Evolutionary conservation across 192 early-diverging fungal species (phyloP), one percentile per base, ranked within the genome.

Genomic region (Coemansia sp.): DNA sequence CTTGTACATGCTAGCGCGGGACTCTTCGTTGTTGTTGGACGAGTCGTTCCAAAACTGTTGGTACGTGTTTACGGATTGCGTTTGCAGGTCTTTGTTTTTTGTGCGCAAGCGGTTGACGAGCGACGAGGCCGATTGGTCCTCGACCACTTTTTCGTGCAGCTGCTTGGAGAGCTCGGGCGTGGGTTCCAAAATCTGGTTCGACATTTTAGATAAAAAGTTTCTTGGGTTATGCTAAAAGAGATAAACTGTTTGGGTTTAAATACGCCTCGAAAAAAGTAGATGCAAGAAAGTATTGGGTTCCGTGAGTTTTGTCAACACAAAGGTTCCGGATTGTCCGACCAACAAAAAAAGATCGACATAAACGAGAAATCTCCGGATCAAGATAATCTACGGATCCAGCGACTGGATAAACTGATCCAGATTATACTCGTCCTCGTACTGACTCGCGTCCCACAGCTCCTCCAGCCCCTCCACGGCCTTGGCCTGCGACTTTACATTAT

Each of bases 381-480:
- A 6, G 21, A 21, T 7, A 22, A 25, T 19, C 17, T 57, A 77
- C 27, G 76, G 57, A 31, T 82, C 66, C 11, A 89, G 64, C 14
- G 84, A 85, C 27, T 73, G 70, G 49, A 93, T 89, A 70, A 92
- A 93, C 29, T 75, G 83, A 69, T 93, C 92, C 69, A 93, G 69
- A 59, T 92, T 93, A 64, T 89, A 92, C 77, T 91, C 91, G 55
- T 92, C 89, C 61, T 92, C 88, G 61, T 93, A 93, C 69, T 94
- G 89, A 57, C 87, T 90, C 43, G 96, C 87, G 61, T 97, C 95
- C 93, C 94, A 96, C 11, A 98, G 75, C 21, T 85, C 87, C 51
- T 93, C 95, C 57, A 97, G 45, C 51, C 89, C 83, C 69, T 91
- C 79, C 27, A 82, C 17, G 1, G 79, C 79, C 73, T 72, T 67